Evolutionary conservation across 1,284 basidiomycete species (phyloP).

Genomic region (Trichosporon faecale): DNA sequence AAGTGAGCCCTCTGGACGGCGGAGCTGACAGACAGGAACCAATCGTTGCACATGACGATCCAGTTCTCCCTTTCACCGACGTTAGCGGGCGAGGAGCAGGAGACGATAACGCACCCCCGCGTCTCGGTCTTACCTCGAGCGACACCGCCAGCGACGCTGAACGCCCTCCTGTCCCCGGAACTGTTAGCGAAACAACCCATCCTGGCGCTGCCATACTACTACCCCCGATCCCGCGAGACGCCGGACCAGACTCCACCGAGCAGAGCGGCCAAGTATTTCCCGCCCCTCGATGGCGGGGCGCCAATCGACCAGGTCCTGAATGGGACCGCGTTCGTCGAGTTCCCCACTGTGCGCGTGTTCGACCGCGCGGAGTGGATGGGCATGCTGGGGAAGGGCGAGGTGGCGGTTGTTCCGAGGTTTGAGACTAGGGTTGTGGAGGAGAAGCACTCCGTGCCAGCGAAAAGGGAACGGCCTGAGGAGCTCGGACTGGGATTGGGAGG

Average conservation of each 20-base stretch:
- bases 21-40: slow-evolving; percentile 17
- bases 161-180: slow-evolving; percentile 27
- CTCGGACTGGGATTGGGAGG: slow-evolving; percentile 14
- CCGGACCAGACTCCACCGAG: slow-evolving; percentile 16
- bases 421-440: slow-evolving; percentile 31
- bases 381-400: slow-evolving; percentile 47
- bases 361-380: slow-evolving; percentile 61
- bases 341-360: slow-evolving; percentile 71
- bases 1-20: slow-evolving; percentile 58
- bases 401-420: slow-evolving; percentile 44
- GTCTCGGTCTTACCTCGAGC: slow-evolving; percentile 29
- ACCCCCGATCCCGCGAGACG: slow-evolving; percentile 21
- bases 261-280: slow-evolving; percentile 52
- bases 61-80: slow-evolving; percentile 64
- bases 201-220: slow-evolving; percentile 32
- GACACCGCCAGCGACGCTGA: slow-evolving; percentile 21
- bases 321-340: slow-evolving; percentile 70
- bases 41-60: slow-evolving; percentile 66
- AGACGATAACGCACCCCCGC: slow-evolving; percentile 25
- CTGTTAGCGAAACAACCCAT: slow-evolving; percentile 16
- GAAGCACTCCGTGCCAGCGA: neutral
- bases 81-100: slow-evolving; percentile 29
- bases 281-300: slow-evolving; percentile 59
- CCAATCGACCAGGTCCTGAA: slow-evolving; percentile 58
- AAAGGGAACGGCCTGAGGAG: neutral